A percentile compares a stretch with the other conserved stretches of the same genome.
These are phyloP conservation scores for Fonsecaea pedrosoi DNA, from an alignment of 2,329 filamentous ascomycete species.

Conservation along the genomic window DNA sequence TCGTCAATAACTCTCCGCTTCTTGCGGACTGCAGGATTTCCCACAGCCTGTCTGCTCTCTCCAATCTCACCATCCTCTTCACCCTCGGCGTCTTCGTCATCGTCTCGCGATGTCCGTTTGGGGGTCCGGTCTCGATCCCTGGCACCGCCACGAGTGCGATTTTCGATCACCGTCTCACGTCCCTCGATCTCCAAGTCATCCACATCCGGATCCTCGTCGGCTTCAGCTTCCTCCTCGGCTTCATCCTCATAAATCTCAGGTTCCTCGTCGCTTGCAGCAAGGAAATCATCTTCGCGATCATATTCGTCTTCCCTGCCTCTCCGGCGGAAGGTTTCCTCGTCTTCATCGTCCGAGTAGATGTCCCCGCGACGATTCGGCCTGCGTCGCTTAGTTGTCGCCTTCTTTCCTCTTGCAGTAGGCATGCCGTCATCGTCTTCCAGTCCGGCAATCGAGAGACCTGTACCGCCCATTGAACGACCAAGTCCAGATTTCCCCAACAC, in stretches of 20 bases:
- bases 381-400: conserved; percentile 47
- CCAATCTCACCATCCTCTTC: conserved; percentile 33
- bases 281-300: conserved; percentile 81
- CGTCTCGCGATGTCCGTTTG: conserved; percentile 21
- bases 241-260: conserved; percentile 54
- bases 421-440: conserved; percentile 65
- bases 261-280: conserved; percentile 61
- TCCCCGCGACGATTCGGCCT: conserved; percentile 55
- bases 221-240: conserved; percentile 50
- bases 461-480: conserved; percentile 50
- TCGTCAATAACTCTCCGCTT: conserved; percentile 40
- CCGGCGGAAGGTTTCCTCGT: conserved; percentile 53
- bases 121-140: conserved; percentile 24
- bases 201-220: conserved; percentile 50
- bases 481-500: conserved; percentile 57
- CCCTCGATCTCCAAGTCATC: conserved; percentile 48
- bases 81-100: conserved; percentile 34
- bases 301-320: conserved; percentile 76
- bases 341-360: conserved; percentile 57
- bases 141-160: conserved; percentile 33
- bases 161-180: conserved; percentile 38
- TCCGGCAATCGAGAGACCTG: conserved; percentile 62
- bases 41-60: conserved; percentile 11
- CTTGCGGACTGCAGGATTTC: conserved; percentile 37
- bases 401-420: conserved; percentile 45